Evolutionary conservation across 2,329 filamentous ascomycete genomes (phyloP), one percentile per base, ranked within the genome.

Genomic region (Myriosclerotinia scirpicola): DNA sequence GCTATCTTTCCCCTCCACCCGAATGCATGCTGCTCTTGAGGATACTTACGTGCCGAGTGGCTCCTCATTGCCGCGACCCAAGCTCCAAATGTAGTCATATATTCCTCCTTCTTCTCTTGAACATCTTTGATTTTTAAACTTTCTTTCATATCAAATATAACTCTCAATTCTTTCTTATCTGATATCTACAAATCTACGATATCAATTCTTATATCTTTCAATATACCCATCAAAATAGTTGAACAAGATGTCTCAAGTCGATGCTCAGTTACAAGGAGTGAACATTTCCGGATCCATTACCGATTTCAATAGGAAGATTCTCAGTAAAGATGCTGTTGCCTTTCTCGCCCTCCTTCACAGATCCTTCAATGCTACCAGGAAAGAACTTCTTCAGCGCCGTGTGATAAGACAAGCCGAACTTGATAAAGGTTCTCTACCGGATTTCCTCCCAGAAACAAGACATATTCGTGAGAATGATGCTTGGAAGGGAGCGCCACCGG

Each of bases 331-430:
- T 72, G 94, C 94, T 66, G 88, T 92, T 71, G 90, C 92, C 70
- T 99, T 98, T 84, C 87, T 99, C 69, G 91, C 94, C 48, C 89
- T 97, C 71, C 87, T 99, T 75, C 95, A 99, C 82, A 90, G 94
- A 77, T 92, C 93, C 71, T 98, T 98, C 85, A 96, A 98, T 80
- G 82, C 80, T 71, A 94, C 90, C 66, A 91, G 95, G 80, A 97
- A 97, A 84, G 83, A 85, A 59, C 87, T 99, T 54, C 87, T 99
- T 65, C 90, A 97, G 81, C 89, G 93, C 76, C 92, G 95, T 75
- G 86, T 90, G 74, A 82, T 89, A 73, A 91, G 94, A 76, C 95
- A 98, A 82, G 90, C 90, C 73, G 93, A 97, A 85, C 88, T 98
- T 70, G 94, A 98, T 83, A 90, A 90, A 78, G 95, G 95, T 73